phyloP scores from a whole-genome alignment of 225 moss, liverwort and hornwort species.

The Takakia lepidozioides region DNA sequence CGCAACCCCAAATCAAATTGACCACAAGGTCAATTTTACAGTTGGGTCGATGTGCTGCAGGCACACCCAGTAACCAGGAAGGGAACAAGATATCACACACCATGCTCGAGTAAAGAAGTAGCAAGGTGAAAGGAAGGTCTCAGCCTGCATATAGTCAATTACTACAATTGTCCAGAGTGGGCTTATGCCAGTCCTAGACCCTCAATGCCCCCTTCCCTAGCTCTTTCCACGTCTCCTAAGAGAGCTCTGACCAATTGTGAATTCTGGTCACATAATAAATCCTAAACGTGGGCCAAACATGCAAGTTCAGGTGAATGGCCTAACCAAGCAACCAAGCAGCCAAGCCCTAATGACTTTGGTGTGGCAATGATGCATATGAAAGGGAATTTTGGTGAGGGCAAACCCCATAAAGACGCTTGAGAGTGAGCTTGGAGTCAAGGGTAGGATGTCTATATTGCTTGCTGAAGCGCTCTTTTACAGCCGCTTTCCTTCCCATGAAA shows the following conservation, averaged over 20 bases:
- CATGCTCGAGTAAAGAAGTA: too few species aligned
- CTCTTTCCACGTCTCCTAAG: background rate
- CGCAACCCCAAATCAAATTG: conserved; percentile 1
- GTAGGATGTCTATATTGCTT: conserved; percentile 85
- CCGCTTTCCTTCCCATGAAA: conserved; percentile 68
- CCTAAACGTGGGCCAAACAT: background rate
- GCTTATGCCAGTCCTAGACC: too few species aligned
- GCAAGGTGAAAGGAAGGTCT: too few species aligned
- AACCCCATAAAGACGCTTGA: conserved; percentile 75
- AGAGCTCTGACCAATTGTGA: background rate
- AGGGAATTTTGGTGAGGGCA: background rate
- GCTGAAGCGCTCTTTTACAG: conserved; percentile 82
- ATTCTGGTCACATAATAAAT: background rate
- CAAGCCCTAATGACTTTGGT: background rate
- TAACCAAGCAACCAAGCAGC: background rate
- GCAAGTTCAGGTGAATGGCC: background rate
- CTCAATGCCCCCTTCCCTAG: too few species aligned
- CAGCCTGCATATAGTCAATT: too few species aligned
- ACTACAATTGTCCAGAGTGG: too few species aligned
- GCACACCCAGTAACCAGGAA: too few species aligned
- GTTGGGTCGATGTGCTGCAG: too few species aligned
- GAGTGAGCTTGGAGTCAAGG: conserved; percentile 74
- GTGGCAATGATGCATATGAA: background rate
- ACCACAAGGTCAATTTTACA: too few species aligned
- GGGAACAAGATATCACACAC: too few species aligned